A percentile compares a stretch with the other conserved stretches of the same genome.
These are phyloP conservation scores for Isoetes taiwanensis DNA, from an alignment of 75 land plant genomes.

Conservation along the genomic window DNA sequence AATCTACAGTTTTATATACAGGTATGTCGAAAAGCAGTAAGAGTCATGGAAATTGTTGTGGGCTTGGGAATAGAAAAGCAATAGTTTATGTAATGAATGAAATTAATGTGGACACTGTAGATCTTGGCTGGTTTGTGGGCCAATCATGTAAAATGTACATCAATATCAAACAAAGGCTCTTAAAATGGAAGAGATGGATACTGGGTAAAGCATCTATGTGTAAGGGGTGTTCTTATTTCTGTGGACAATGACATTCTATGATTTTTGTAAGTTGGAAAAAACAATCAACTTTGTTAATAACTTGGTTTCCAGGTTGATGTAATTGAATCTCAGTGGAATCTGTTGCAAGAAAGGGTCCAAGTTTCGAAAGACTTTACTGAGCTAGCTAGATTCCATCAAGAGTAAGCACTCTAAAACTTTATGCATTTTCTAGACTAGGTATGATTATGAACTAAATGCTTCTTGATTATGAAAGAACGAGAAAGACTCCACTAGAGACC, in stretches of 20 bases:
- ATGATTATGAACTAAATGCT: no score
- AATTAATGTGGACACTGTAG: no score
- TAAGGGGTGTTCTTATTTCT: no score
- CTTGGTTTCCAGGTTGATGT: conserved; percentile 74
- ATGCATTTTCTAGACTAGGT: no score
- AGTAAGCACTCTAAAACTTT: no score
- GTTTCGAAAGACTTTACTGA: conserved; percentile 94
- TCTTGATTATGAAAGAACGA: no score
- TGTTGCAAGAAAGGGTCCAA: conserved; percentile 79
- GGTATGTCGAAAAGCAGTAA: conserved; percentile 22
- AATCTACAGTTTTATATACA: conserved; percentile 96
- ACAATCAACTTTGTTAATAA: not conserved
- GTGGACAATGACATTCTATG: not conserved
- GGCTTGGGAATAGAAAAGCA: no score
- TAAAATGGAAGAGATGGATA: no score
- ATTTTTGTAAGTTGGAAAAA: not conserved
- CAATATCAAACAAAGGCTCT: no score
- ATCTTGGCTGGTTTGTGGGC: not conserved
- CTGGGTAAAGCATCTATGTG: no score
- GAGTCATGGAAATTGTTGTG: not conserved
- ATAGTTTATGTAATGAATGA: no score
- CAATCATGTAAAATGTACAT: not conserved
- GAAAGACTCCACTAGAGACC: no score
- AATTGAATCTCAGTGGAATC: conserved; percentile 98
- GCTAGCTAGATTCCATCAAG: conserved; percentile 89